phyloP scores from a whole-genome alignment of 129 eudicot genomes.

The Ambrosia artemisiifolia region DNA sequence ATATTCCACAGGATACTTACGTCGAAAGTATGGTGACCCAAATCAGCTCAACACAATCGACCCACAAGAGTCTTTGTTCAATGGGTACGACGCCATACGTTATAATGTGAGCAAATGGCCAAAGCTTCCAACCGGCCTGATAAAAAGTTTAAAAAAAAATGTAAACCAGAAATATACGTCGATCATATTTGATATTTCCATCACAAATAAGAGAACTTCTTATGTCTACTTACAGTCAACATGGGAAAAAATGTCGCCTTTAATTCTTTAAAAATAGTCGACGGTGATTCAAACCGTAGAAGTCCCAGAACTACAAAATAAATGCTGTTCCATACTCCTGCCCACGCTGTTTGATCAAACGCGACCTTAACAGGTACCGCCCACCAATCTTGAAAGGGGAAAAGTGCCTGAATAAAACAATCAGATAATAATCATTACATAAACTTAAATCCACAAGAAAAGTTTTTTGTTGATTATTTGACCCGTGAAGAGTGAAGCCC shows the following conservation, averaged over 20 bases:
- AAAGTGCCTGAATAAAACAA: conserved; percentile 46
- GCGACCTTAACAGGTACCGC: conserved; percentile 80
- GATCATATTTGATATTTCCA: background rate
- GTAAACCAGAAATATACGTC: background rate
- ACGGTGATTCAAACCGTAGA: conserved; percentile 68
- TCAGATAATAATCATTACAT: background rate
- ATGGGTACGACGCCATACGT: conserved; percentile 83
- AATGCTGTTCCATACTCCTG: conserved; percentile 87
- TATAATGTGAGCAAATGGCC: conserved; percentile 86
- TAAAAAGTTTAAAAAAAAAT: background rate
- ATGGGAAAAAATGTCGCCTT: conserved; percentile 70
- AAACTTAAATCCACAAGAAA: background rate
- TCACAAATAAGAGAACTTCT: background rate
- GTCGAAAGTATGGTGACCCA: conserved; percentile 96
- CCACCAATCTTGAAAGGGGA: conserved; percentile 93
- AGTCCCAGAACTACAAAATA: conserved; percentile 66
- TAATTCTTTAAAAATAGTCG: conserved; percentile 48
- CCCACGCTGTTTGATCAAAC: conserved; percentile 86
- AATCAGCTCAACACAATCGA: conserved; percentile 82
- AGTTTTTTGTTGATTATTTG: background rate
- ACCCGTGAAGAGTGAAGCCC: too few species aligned
- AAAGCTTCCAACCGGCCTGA: conserved; percentile 96
- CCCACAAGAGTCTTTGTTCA: conserved; percentile 94
- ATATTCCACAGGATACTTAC: conserved; percentile 36
- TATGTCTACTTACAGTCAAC: conserved; percentile 64